Evolutionary conservation across 192 early-diverging fungal genomes (phyloP).

Genomic region (Entomortierella beljakovae): DNA sequence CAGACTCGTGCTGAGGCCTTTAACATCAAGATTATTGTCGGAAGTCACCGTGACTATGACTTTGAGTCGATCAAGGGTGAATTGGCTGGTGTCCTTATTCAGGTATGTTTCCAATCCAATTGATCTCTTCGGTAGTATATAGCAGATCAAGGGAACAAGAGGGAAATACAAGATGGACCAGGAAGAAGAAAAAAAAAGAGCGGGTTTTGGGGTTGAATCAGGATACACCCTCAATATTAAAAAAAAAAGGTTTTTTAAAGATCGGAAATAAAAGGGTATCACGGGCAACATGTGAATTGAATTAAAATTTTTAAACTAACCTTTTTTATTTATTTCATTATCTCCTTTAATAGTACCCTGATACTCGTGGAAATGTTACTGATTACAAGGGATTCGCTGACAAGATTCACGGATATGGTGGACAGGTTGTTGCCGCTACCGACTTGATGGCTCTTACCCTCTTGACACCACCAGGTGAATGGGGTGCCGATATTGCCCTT

Average conservation of each 20-base stretch:
- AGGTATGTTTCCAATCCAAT: no score
- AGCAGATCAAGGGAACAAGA: no score
- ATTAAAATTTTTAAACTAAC: not conserved
- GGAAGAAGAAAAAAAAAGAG: constrained; percentile 6
- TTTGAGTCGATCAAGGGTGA: constrained; percentile 80
- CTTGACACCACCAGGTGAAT: constrained; percentile 94
- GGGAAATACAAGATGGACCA: not conserved
- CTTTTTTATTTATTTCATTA: not conserved
- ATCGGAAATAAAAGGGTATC: no score
- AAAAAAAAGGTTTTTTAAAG: no score
- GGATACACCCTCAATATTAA: no score
- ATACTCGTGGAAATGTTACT: constrained; percentile 85
- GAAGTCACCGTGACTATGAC: constrained; percentile 83
- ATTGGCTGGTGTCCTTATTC: constrained; percentile 91
- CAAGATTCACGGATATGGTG: constrained; percentile 82
- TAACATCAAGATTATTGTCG: constrained; percentile 91
- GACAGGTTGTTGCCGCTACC: constrained; percentile 92
- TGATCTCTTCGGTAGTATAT: no score
- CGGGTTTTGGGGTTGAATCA: no score
- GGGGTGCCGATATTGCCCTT: constrained; percentile 97
- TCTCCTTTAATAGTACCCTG: constrained; percentile 84
- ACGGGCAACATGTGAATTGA: no score
- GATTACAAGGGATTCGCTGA: constrained; percentile 87
- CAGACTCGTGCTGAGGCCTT: constrained; percentile 96
- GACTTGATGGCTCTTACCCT: constrained; percentile 94